Base-by-base conservation (phyloP, 2,329 filamentous ascomycete species). In the Talaromyces islandicus region DNA sequence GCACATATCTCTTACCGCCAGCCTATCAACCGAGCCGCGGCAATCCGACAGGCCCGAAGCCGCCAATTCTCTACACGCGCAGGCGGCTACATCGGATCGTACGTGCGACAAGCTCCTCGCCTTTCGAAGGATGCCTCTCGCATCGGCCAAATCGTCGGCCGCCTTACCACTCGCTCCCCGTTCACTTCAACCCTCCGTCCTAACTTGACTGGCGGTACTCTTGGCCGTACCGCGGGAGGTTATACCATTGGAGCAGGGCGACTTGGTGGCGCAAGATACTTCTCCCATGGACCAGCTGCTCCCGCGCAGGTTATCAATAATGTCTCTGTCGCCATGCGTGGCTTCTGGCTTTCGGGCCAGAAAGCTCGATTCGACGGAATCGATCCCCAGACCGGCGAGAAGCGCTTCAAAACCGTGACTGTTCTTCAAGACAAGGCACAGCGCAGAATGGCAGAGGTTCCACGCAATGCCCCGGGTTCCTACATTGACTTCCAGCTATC, bases 281-380 rank as follows among this genome's bases (percentile, higher is more conserved):
- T 97, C 77, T 95, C 91, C 1, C 92, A 97, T 76, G 85, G 87
- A 0, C 91, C 93, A 1, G 88, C 90, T 10, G 85, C 88, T 7
- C 92, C 91, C 43, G 91, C 92, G 1, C 91, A 97, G 73, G 91
- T 97, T 53, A 85, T 97, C 56, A 89, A 94, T 74, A 96, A 96
- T 75, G 93, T 97, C n/a, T 96, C 91, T 12, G 88, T 92, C 67
- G 94, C 92, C 5, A 88, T 97, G 69, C 87, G 94, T 58, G 92
- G 92, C 12, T 97, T 99, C 76, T 88, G 91, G 77, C 82, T 96
- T n/a, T 92, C 90, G 0, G 94, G 94, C 0, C 87, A 96, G 69
- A 94, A 92, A 73, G 88, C 89, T 10, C 89, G 90, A 60, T 97
- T 92, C 68, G 90, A 96, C 71, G 93, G 93, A 12, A 73, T 88